Evolutionary conservation across 306 rosid genomes (phyloP).

Genomic region (apple (Malus domestica)): ASM211411v1 NC_041804.1:6327501-6328000

Average conservation of each 20-base stretch:
- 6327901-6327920: constrained; percentile 48
- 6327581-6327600: constrained; percentile 49
- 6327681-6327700: constrained; percentile 64
- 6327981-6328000: constrained; percentile 4
- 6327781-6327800: constrained; percentile 60
- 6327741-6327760: constrained; percentile 54
- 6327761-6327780: constrained; percentile 52
- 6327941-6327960: constrained; percentile 2
- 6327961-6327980: constrained; percentile 22
- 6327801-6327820: constrained; percentile 57
- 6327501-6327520: constrained; percentile 41
- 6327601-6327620: constrained; percentile 26
- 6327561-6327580: constrained; percentile 62
- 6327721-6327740: constrained; percentile 42
- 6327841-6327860: constrained; percentile 48
- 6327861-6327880: constrained; percentile 34
- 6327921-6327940: constrained; percentile 15
- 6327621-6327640: constrained; percentile 35
- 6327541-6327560: constrained; percentile 45
- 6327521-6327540: constrained; percentile 36
- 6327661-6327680: constrained; percentile 56
- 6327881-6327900: constrained; percentile 48
- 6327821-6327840: constrained; percentile 65
- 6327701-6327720: constrained; percentile 51
- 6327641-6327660: constrained; percentile 41